These are phyloP conservation scores for Avena atlantica DNA, from an alignment of 176 grass and related monocot genomes.

Conservation along the genomic window DNA sequence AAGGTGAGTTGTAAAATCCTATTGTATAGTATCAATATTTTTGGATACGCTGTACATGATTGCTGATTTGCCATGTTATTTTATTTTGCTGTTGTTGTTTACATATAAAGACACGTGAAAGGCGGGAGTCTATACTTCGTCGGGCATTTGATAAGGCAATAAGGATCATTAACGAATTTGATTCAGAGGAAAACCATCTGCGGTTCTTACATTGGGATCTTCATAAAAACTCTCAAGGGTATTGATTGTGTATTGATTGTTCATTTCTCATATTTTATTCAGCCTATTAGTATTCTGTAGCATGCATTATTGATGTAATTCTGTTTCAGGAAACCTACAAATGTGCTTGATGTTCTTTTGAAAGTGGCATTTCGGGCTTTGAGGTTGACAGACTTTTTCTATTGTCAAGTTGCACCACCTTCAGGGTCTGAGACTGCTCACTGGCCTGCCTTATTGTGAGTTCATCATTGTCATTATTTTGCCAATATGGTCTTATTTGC, in stretches of 20 bases:
- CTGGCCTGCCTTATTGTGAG: conserved; percentile 69
- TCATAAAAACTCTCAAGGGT: conserved; percentile 81
- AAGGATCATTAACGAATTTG: conserved; percentile 64
- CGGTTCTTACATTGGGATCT: conserved; percentile 97
- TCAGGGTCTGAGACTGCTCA: conserved; percentile 52
- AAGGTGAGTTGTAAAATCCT: conserved; percentile 64
- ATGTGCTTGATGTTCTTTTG: conserved; percentile 77
- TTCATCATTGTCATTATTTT: conserved; percentile 20
- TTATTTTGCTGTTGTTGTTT: conserved; percentile 24
- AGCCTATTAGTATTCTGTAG: not conserved
- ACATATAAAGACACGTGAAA: conserved; percentile 73
- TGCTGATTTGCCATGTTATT: conserved; percentile 30
- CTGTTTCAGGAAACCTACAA: conserved; percentile 68
- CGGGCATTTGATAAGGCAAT: conserved; percentile 82
- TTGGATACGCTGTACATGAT: conserved; percentile 30
- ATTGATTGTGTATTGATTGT: conserved; percentile 57
- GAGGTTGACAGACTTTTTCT: conserved; percentile 82
- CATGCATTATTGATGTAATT: conserved; percentile 39
- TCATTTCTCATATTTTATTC: conserved; percentile 34
- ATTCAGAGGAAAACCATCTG: conserved; percentile 66
- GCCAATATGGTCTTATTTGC: not conserved
- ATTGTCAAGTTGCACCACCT: conserved; percentile 60
- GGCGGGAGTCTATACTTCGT: conserved; percentile 85
- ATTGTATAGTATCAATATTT: conserved; percentile 34
- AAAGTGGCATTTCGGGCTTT: conserved; percentile 76